phyloP scores from a whole-genome alignment of 2,329 filamentous ascomycete genomes.

The Venturia nashicola region DNA sequence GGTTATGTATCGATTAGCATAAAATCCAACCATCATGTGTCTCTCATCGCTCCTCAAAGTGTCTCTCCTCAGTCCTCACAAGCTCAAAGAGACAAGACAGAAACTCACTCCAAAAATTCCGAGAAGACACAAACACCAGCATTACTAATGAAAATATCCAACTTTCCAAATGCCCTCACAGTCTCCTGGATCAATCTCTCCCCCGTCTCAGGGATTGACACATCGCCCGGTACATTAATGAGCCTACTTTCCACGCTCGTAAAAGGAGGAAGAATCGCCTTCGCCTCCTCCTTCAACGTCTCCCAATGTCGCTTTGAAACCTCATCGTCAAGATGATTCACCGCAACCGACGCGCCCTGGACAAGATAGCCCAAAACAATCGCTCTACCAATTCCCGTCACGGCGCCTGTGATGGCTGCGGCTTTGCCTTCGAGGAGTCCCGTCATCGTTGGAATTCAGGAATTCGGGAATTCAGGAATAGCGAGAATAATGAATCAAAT shows the following conservation, averaged over 20 bases:
- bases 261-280: neutral
- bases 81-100: neutral
- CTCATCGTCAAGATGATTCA: slow-evolving; percentile 61
- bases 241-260: slow-evolving; percentile 24
- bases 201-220: slow-evolving; percentile 62
- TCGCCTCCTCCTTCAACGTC: slow-evolving; percentile 32
- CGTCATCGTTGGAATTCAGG: neutral
- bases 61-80: too few relatives aligned
- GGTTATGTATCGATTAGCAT: neutral
- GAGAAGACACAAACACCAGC: slow-evolving; percentile 82
- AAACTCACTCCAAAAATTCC: slow-evolving; percentile 60
- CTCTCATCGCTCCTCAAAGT: neutral
- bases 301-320: slow-evolving; percentile 36
- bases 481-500: neutral
- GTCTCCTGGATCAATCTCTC: slow-evolving; percentile 53
- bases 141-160: slow-evolving; percentile 70
- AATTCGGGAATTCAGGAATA: too few relatives aligned
- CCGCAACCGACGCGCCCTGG: slow-evolving; percentile 65
- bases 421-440: slow-evolving; percentile 60
- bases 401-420: slow-evolving; percentile 76
- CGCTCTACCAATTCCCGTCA: slow-evolving; percentile 76
- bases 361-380: slow-evolving; percentile 68
- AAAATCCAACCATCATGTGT: neutral
- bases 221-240: slow-evolving; percentile 62
- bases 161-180: slow-evolving; percentile 44